phyloP scores from a whole-genome alignment of 2,329 filamentous ascomycete genomes.

The Phaeosphaeriaceae sp. region DNA sequence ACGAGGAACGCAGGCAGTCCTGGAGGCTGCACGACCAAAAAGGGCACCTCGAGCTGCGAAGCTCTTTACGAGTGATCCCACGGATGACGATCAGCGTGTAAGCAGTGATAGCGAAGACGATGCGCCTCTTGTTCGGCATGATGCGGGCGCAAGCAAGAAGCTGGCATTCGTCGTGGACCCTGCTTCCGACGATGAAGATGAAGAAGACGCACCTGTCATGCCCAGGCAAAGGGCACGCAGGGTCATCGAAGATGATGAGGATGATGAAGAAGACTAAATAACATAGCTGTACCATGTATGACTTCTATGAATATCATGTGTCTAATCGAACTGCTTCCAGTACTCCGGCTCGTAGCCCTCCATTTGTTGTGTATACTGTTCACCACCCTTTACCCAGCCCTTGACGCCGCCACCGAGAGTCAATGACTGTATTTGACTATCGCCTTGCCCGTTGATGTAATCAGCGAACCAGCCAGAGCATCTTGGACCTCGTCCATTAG shows the following conservation, averaged over 20 bases:
- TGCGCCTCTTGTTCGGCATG: conserved; percentile 16
- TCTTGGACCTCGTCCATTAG: conserved; percentile 43
- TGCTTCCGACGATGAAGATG: conserved; percentile 21
- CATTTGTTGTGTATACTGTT: conserved; percentile 47
- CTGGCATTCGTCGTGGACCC: conserved; percentile 31
- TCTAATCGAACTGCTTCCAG: conserved; percentile 49
- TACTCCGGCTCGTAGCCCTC: conserved; percentile 52
- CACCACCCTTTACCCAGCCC: conserved; percentile 54
- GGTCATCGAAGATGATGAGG: conserved; percentile 42
- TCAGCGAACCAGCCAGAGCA: conserved; percentile 49
- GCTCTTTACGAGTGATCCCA: conserved; percentile 45
- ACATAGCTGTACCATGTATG: background rate
- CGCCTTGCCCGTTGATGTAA: conserved; percentile 42
- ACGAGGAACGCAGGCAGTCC: conserved; percentile 43
- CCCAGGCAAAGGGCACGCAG: conserved; percentile 36
- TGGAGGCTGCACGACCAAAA: conserved; percentile 32
- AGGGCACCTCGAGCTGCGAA: conserved; percentile 33
- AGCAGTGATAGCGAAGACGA: conserved; percentile 47
- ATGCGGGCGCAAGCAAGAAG: conserved; percentile 19
- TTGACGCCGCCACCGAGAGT: conserved; percentile 55
- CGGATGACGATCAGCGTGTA: conserved; percentile 42
- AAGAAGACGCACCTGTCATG: conserved; percentile 29
- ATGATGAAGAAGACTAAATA: conserved; percentile 34
- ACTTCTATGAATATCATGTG: background rate
- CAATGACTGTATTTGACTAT: conserved; percentile 51